Evolutionary conservation across 495 filamentous ascomycete genomes (phyloP).

Genomic region (Aspergillus cavernicola): DNA sequence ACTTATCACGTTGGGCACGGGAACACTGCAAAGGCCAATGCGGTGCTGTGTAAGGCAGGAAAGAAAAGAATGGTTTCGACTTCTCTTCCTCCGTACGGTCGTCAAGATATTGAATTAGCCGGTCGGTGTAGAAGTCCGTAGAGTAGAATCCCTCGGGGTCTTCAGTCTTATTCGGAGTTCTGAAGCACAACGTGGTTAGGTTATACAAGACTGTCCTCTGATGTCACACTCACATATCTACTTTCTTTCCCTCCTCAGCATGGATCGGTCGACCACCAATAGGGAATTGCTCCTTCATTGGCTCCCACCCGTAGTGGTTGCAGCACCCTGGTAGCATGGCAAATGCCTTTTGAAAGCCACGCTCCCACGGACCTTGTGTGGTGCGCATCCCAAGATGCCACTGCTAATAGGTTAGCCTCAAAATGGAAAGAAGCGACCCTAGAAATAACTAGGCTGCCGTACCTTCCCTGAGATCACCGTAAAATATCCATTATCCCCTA

Average conservation of each 20-base stretch:
- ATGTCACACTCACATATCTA: not conserved
- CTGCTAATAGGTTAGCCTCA: not conserved
- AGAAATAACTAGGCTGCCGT: no score
- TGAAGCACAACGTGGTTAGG: not conserved
- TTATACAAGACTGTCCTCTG: not conserved
- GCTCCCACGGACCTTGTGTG: conserved; percentile 34
- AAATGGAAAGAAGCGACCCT: not conserved
- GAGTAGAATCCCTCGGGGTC: conserved; percentile 39
- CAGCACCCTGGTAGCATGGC: conserved; percentile 40
- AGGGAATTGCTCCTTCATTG: not conserved
- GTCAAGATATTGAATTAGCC: conserved; percentile 34
- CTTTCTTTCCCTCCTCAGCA: not conserved
- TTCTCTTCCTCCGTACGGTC: conserved; percentile 37
- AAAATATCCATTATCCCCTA: conserved; percentile 50
- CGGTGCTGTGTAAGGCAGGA: conserved; percentile 41
- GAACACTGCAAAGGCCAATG: conserved; percentile 41
- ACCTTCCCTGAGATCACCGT: conserved; percentile 55
- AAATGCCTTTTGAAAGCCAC: conserved; percentile 44
- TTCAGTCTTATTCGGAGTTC: conserved; percentile 20
- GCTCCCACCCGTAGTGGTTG: conserved; percentile 23
- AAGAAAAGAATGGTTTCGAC: conserved; percentile 41
- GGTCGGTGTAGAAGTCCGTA: conserved; percentile 34
- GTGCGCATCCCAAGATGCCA: conserved; percentile 43
- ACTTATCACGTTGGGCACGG: not conserved
- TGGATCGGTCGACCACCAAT: not conserved